A percentile compares a stretch with the other conserved stretches of the same genome.
phyloP scores from a whole-genome alignment of 2,329 filamentous ascomycete species.

The Madurella fahalii region DNA sequence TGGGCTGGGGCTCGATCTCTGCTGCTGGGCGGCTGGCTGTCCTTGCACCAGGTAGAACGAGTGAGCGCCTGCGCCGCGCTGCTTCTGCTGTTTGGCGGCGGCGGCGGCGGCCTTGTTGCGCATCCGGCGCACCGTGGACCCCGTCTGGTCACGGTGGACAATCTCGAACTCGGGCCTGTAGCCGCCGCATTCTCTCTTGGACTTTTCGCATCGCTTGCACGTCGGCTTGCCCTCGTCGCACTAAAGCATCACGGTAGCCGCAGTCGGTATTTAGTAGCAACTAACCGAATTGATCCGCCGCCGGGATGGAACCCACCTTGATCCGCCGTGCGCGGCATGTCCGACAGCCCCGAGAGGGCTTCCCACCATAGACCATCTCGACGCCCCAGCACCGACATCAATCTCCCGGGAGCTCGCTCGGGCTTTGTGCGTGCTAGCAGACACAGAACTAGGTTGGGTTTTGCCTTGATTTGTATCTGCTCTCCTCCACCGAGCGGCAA shows the following conservation, averaged over 20 bases:
- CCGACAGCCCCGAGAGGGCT: slow-evolving; percentile 24
- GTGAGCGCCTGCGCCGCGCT: not conserved
- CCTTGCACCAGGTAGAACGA: slow-evolving; percentile 1
- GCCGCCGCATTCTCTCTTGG: slow-evolving; percentile 22
- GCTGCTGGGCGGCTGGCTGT: not conserved
- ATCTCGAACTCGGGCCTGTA: slow-evolving; percentile 25
- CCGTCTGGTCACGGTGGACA: slow-evolving; percentile 25
- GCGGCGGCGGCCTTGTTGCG: slow-evolving; percentile 1
- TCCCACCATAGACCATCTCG: slow-evolving; percentile 26
- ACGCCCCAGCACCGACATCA: not conserved
- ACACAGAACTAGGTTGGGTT: too few relatives aligned
- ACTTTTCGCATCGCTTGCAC: slow-evolving; percentile 55
- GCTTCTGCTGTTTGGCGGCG: slow-evolving; percentile 1
- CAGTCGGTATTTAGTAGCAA: slow-evolving; percentile 27
- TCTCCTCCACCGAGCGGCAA: too few relatives aligned
- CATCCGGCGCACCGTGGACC: slow-evolving; percentile 21
- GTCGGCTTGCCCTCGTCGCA: slow-evolving; percentile 65
- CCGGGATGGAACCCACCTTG: slow-evolving; percentile 18
- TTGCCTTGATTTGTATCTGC: too few relatives aligned
- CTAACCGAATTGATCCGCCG: not conserved
- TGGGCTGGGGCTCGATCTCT: slow-evolving; percentile 18
- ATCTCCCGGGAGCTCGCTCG: too few relatives aligned
- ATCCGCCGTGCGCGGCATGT: slow-evolving; percentile 25
- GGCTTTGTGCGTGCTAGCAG: not conserved
- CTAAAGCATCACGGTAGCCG: slow-evolving; percentile 25